Percentiles rank a stretch among this genome's conserved stretches.
Conservation (phyloP, 2,329 filamentous ascomycete genomes). For the Penicillium sp. region DNA sequence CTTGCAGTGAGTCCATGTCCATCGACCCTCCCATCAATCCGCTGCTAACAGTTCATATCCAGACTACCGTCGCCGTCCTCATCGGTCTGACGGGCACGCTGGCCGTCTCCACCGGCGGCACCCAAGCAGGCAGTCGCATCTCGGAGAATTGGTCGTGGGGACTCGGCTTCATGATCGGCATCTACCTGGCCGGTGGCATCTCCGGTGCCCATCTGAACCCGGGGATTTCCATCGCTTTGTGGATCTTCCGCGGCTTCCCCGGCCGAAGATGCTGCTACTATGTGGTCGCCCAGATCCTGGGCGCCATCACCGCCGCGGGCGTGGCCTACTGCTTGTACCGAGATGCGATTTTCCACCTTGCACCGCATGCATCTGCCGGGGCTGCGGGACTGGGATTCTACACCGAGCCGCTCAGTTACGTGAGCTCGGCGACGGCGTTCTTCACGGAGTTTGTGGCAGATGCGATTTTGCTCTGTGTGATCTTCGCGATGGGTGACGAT, state of each 20-base stretch:
- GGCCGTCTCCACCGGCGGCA: conserved; percentile 20
- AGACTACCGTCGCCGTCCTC: conserved; percentile 30
- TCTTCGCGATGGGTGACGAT: conserved; percentile 43
- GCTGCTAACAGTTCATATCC: conserved; percentile 5
- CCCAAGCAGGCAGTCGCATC: conserved; percentile 25
- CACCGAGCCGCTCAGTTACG: conserved; percentile 12
- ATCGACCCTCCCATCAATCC: neutral
- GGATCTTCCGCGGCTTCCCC: conserved; percentile 38
- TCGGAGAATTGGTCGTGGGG: conserved; percentile 27
- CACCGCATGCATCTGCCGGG: conserved; percentile 12
- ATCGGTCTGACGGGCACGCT: conserved; percentile 31
- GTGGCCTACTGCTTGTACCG: conserved; percentile 39
- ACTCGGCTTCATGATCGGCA: conserved; percentile 38
- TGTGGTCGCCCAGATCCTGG: conserved; percentile 35
- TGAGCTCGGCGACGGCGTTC: conserved; percentile 27
- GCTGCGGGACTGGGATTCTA: conserved; percentile 26
- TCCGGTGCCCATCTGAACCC: conserved; percentile 52
- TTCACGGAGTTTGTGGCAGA: conserved; percentile 40
- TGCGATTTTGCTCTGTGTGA: conserved; percentile 31
- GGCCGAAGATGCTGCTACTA: conserved; percentile 29
- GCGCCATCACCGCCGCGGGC: conserved; percentile 33
- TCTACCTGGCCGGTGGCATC: conserved; percentile 48
- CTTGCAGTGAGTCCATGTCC: conserved; percentile 23
- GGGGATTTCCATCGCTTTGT: conserved; percentile 41
- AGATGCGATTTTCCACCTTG: conserved; percentile 30